Base-by-base conservation (phyloP, 2,329 filamentous ascomycete genomes). In the Sporothrix luriei region DNA sequence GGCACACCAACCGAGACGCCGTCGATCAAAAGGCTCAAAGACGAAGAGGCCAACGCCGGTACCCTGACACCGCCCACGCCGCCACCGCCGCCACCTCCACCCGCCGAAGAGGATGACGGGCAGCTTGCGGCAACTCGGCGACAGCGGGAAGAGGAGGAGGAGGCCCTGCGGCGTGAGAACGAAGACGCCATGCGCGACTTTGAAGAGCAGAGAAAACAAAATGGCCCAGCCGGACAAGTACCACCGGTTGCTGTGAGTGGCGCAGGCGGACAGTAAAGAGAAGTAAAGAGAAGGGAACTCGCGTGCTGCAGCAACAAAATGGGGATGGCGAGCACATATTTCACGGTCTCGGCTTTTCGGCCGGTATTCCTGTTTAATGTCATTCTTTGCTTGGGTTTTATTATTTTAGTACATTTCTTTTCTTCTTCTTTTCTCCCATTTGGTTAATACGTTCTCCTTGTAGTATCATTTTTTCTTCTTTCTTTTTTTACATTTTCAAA, bases 1-100 rank as follows among this genome's bases (percentile, higher is more conserved):
- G 75, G 79, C 51, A 85, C 84, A 1, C 85, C 70, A 0, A 82
- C 81, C 1, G 88, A 89, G 73, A 82, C 82, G n/a, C 85, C 85
- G 26, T 84, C 82, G 49, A 77, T 84, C 38, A 88, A 87, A 78
- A 82, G 84, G 14, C 71, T 84, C 66, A 84, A 83, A 73, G 84
- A 85, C 68, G 80, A 83, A 14, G 82, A 83, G 46, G 76, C 75
- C 11, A 11, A 38, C 2, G 65, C 55, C 24, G 19, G 4, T 7
- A 82, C 84, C 0, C 84, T 84, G 0, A 83, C 84, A 0, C 82
- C 83, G 2, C 82, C 83, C 9, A 82, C 82, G 0, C 78, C 80
- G 77, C 77, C 29, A 77, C 75, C n/a, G 66, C 73, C 57, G 74
- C 78, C 64, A 74, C 73, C 57, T 69, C 75, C n/a, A 21, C 68